Evolutionary conservation across 1,139 yeast species (phyloP), one percentile per base, ranked within the genome.

Genomic region (Suhomyces taliae): DNA sequence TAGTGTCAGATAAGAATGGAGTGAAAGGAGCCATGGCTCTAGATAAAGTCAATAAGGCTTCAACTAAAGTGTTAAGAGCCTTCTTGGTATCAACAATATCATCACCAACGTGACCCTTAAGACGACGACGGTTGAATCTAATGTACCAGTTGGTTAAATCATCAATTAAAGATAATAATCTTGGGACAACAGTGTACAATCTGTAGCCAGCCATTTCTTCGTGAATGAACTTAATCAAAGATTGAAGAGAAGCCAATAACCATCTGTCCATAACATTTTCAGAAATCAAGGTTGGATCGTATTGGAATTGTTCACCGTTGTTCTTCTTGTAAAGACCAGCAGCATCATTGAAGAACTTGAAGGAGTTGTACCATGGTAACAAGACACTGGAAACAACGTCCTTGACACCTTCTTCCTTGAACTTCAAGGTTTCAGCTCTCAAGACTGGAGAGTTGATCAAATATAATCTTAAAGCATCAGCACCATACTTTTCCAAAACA

Each of bases 11-110:
- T 67, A 95, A 78, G 79, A 86, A 95, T 53, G 99, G 99, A 45
- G 98, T 90, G 74, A 95, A 95, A 54, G 99, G 99, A 50, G 99
- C 98, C 97, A 95, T 91, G 40, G 97, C 95, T 67, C 97, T 83
- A 40, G 84, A 87, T 62, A 95, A 83, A 37, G 90, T 90, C 66
- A 87, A 87, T 57, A 91, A 76, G 33, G 96, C 96, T 67, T 90
- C 97, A 49, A 90, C 83, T 66, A 95, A 78, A 19, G 97, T 88
- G 72, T 93, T 93, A 64, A 95, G 81, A 43, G 96, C 97, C 64
- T 80, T 80, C 57, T 82, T 70, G 59, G 97, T 87, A 65, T 95
- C 99, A 44, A 84, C 86, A 45, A 81, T 71, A 53, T 95, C 97
- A 49, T 81, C 86, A 62, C 85, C 90, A 14, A 73, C 52, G 53